Conservation (phyloP, 2,329 filamentous ascomycete species). For the Ceratocystis cacaofunesta region DNA sequence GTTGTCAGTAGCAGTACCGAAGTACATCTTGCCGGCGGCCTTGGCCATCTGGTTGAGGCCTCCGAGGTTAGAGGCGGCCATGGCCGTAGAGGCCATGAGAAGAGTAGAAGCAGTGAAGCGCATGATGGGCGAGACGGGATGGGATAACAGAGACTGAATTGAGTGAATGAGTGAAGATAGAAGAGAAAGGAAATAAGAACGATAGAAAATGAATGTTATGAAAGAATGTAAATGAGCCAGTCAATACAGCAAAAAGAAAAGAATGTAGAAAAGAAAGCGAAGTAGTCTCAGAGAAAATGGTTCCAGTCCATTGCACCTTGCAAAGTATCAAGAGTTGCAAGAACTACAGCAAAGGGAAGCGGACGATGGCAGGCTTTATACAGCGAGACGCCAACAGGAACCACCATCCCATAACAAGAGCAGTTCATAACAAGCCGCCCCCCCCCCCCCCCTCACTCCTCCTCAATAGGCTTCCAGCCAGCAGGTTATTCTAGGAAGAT, state of each 20-base stretch:
- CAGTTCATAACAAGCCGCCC: neutral
- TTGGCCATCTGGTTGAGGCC: conserved; percentile 36
- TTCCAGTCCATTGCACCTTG: conserved; percentile 13
- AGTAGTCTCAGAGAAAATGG: conserved; percentile 9
- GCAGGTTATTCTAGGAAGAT: neutral
- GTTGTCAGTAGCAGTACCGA: conserved; percentile 46
- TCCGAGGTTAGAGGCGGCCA: conserved; percentile 20
- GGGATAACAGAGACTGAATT: neutral
- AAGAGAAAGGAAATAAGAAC: neutral
- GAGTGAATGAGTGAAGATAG: conserved; percentile 2
- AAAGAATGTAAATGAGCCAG: conserved; percentile 14
- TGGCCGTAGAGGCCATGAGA: conserved; percentile 21
- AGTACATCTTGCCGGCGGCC: conserved; percentile 41
- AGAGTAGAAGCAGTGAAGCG: conserved; percentile 18
- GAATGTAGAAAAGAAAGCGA: conserved; percentile 7
- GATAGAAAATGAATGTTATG: neutral
- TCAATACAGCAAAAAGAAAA: conserved; percentile 10
- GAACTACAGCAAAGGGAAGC: neutral
- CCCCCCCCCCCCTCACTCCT: too few species aligned
- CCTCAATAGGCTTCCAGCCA: neutral
- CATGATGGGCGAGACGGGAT: conserved; percentile 19
- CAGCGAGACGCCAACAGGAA: neutral
- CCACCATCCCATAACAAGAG: too few species aligned
- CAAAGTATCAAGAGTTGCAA: neutral
- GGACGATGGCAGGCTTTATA: neutral